Base-by-base conservation (phyloP, 768 basidiomycete genomes). In the Rhizopogon roseolus region DNA sequence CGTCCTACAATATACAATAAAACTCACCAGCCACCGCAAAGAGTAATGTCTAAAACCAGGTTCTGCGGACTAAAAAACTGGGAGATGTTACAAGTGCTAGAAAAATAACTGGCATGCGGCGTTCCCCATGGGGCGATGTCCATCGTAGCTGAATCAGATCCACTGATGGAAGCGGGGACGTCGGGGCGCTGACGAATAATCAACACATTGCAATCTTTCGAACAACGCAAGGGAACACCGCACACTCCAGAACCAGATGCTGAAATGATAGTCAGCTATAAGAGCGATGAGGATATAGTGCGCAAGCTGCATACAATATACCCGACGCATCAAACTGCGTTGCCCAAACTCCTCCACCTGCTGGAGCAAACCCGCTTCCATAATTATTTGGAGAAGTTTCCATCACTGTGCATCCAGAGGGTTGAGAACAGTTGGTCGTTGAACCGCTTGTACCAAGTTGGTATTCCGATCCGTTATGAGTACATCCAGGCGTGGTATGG, bases 321-420 rank as follows among this genome's bases (percentile, higher is more conserved):
- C 80, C 85, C 1, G 76, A 64, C 6, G 74, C 71, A 48, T 87
- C 87, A 56, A 88, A 84, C 60, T 88, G 86, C 3, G 84, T 76
- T 2, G 86, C 86, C 67, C 74, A 92, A 1, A 85, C 81, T 5
- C 84, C 84, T 6, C 84, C 84, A n/a, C 82, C 81, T 29, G 60
- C 61, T 2, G 28, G 7, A 0, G 62, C 55, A 40, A 70, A 70
- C 19, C 58, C 54, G 5, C 46, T 34, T 3, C 40, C 41, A 51
- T 54, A 71, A 37, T 66, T 71, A 27, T 70, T 70, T 14, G 54
- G 63, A 17, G 65, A 66, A 2, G 58, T 63, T 57, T 70, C 70
- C 8, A 27, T 60, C 19, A 65, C 61, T 32, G 65, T 69, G 28
- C 70, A 70, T 34, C 69, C 70, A 6, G 66, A 49, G 6, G 59